Percentiles rank a stretch among this genome's conserved stretches.
These are phyloP conservation scores for Fusarium sp. DNA, from an alignment of 2,329 filamentous ascomycete genomes.

Conservation along the genomic window DNA sequence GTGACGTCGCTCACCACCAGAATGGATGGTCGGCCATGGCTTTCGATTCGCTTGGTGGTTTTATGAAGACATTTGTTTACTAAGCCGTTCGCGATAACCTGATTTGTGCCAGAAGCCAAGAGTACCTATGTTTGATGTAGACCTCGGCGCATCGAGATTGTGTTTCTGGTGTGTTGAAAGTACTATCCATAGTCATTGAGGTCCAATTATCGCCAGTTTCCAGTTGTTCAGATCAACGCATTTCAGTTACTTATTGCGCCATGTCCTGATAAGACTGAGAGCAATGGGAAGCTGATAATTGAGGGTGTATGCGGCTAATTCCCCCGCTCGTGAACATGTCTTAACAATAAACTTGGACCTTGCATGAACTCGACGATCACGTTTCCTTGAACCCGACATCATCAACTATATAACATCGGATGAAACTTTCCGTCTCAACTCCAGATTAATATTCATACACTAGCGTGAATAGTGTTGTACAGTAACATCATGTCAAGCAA, in stretches of 20 bases:
- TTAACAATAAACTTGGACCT: background rate
- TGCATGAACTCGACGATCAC: background rate
- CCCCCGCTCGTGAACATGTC: background rate
- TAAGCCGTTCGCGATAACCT: background rate
- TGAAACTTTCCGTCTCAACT: background rate
- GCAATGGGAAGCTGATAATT: background rate
- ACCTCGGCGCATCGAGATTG: background rate
- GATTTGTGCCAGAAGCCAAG: background rate
- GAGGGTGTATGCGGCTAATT: background rate
- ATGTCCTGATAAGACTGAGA: background rate
- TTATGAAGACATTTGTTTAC: background rate
- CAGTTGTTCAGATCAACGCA: background rate
- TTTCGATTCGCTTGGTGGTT: background rate
- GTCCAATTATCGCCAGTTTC: background rate
- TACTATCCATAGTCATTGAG: background rate
- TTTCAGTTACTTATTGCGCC: background rate
- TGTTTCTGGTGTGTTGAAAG: background rate
- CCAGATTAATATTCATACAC: background rate
- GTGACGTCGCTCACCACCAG: constrained; percentile 39
- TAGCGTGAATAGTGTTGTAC: background rate
- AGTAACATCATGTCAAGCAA: constrained; percentile 9
- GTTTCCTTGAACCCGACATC: background rate
- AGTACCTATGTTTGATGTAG: background rate
- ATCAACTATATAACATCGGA: background rate
- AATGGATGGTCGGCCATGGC: constrained; percentile 13